Evolutionary conservation across 345 rosid genomes (phyloP).

Genomic region (Boechera stricta): DNA sequence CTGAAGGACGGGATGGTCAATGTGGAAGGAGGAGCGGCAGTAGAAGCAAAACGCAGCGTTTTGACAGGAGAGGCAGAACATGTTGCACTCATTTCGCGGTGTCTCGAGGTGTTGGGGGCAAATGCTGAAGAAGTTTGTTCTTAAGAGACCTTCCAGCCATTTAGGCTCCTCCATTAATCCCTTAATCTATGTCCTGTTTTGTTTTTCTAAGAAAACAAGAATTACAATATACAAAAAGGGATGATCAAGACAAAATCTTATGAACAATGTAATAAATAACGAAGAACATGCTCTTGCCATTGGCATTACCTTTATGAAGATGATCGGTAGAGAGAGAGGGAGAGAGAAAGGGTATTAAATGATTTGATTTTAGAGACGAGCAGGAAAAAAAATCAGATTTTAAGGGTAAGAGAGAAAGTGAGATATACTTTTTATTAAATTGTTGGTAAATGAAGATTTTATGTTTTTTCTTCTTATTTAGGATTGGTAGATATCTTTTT

Average conservation of each 20-base stretch:
- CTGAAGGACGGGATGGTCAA: constrained; percentile 83
- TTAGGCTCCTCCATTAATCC: constrained; percentile 65
- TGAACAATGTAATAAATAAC: constrained; percentile 16
- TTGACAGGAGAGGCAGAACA: constrained; percentile 83
- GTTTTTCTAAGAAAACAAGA: background rate
- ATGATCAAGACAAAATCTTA: constrained; percentile 10
- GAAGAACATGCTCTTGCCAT: constrained; percentile 16
- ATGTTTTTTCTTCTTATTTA: constrained; percentile 27
- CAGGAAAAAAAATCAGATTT: constrained; percentile 27
- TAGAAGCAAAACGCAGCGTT: constrained; percentile 74
- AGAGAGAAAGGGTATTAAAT: constrained; percentile 14
- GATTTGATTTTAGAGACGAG: constrained; percentile 13
- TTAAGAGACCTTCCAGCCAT: constrained; percentile 78
- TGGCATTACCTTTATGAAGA: constrained; percentile 44
- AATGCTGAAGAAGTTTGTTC: constrained; percentile 62
- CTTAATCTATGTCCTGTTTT: constrained; percentile 24
- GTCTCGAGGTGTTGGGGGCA: constrained; percentile 69
- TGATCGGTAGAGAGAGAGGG: constrained; percentile 25
- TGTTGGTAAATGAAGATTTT: constrained; percentile 32
- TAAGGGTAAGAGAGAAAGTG: constrained; percentile 20
- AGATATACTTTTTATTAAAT: constrained; percentile 23
- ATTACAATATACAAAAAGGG: background rate
- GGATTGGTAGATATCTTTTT: constrained; percentile 30
- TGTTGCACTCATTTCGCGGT: constrained; percentile 79
- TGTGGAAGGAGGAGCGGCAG: constrained; percentile 81